These are phyloP conservation scores for Ustilago vetiveriae DNA, from an alignment of 1,284 basidiomycete genomes.

Conservation along the genomic window DNA sequence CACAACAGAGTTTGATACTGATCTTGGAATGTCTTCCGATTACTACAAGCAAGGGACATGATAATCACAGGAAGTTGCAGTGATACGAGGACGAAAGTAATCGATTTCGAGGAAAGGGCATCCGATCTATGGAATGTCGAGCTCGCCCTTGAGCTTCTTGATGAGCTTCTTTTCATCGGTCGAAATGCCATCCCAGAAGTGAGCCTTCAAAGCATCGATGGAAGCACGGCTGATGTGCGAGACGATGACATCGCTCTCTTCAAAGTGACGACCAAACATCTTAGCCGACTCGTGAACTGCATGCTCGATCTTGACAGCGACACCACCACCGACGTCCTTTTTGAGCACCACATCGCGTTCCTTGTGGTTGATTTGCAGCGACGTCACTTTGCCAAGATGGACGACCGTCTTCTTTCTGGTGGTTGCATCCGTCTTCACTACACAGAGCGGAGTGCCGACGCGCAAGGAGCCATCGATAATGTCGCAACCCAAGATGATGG, in stretches of 20 bases:
- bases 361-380: constrained; percentile 66
- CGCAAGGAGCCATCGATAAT: constrained; percentile 88
- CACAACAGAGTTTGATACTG: no score
- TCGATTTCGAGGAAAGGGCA: no score
- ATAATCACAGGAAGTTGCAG: no score
- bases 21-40: no score
- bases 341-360: constrained; percentile 82
- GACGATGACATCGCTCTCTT: constrained; percentile 92
- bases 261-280: constrained; percentile 79
- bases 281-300: constrained; percentile 94
- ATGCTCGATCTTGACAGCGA: constrained; percentile 98
- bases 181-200: constrained; percentile 88
- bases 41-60: no score
- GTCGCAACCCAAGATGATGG: constrained; percentile 94
- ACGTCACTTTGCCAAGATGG: constrained; percentile 91
- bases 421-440: constrained; percentile 84
- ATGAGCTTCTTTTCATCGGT: constrained; percentile 94
- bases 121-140: constrained; percentile 68
- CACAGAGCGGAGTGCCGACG: constrained; percentile 94
- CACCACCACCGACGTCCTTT: constrained; percentile 90
- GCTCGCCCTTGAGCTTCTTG: constrained; percentile 86
- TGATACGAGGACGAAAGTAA: background rate
- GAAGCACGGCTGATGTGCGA: constrained; percentile 89
- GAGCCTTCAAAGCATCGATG: constrained; percentile 80
- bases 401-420: constrained; percentile 92